Evolutionary conservation across 2,329 filamentous ascomycete genomes (phyloP), one percentile per base, ranked within the genome.

Genomic region (Neurospora crassa): DNA sequence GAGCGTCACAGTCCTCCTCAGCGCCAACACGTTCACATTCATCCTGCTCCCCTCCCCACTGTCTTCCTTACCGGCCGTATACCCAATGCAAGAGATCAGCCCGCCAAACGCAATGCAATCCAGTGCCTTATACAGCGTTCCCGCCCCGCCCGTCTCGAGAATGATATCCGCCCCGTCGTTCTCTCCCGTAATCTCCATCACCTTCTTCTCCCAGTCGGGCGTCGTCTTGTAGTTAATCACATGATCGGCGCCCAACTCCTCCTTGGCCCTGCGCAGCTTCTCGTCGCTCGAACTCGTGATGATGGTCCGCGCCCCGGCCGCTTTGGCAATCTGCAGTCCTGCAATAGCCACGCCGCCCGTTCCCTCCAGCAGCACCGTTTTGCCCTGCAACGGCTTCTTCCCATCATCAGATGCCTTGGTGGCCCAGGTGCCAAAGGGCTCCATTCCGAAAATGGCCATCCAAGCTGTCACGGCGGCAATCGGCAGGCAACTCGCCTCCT

Each of bases 391-490:
- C 7, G 53, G 29, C 69, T 78, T 75, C 0, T 78, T 75, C 0
- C 84, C 85, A 1, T 84, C 29, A 1, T 84, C 3, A 1, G 83
- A 83, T 4, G 83, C 82, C 69, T 86, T 79, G 14, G 14, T 79
- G 14, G 14, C 16, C 53, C 29, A 63, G 24, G 29, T 37, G 0
- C 86, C 87, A 0, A 87, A 76, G 0, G 87, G 85, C 37, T 85
- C 81, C 81, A 88, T 85, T 67, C 86, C 85, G 78, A 90, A 90
- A 75, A 91, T 82, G 10, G 86, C 82, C 86, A 88, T 90, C 88
- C 87, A 90, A 0, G 89, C 89, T 2, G 89, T 91, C 40, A 90
- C 83, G 1, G 83, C 84, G 0, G 89, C 88, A 72, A 90, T 87
- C 8, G 89, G 88, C 6, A 91, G 77, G 63, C 86, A 88, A 24